Conservation (phyloP, 345 rosid species). For the Brassica juncea region DNA sequence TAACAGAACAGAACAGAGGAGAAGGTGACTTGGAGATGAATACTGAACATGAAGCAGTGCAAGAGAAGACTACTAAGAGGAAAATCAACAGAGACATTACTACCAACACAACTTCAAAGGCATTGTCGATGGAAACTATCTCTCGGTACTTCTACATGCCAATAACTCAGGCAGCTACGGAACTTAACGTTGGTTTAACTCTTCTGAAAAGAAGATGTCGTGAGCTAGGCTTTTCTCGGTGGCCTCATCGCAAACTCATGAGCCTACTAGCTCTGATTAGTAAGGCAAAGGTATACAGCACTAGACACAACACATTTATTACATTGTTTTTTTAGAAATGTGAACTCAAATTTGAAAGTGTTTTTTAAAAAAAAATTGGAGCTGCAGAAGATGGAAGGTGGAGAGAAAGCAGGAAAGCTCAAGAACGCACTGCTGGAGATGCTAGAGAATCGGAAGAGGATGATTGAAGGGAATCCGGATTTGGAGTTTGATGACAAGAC, state of each 20-base stretch:
- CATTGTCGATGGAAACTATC: conserved; percentile 43
- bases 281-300: conserved; percentile 49
- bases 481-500: conserved; percentile 58
- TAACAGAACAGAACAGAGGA: conserved; percentile 38
- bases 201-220: conserved; percentile 71
- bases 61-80: conserved; percentile 14
- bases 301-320: background rate
- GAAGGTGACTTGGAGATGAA: conserved; percentile 14
- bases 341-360: background rate
- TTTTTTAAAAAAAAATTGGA: conserved; percentile 28
- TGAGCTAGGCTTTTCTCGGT: conserved; percentile 57
- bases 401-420: conserved; percentile 37
- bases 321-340: background rate
- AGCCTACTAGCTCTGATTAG: conserved; percentile 59
- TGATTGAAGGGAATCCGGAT: conserved; percentile 67
- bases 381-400: conserved; percentile 42
- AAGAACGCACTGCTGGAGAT: conserved; percentile 48
- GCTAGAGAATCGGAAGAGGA: conserved; percentile 64
- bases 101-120: conserved; percentile 23
- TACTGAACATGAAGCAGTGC: conserved; percentile 20
- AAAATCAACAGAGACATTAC: conserved; percentile 23
- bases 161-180: conserved; percentile 63
- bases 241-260: conserved; percentile 80
- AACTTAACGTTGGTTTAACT: conserved; percentile 68
- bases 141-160: conserved; percentile 69